Evolutionary conservation across 2,329 filamentous ascomycete genomes (phyloP).

Genomic region (Gliomastix tumulicola): DNA sequence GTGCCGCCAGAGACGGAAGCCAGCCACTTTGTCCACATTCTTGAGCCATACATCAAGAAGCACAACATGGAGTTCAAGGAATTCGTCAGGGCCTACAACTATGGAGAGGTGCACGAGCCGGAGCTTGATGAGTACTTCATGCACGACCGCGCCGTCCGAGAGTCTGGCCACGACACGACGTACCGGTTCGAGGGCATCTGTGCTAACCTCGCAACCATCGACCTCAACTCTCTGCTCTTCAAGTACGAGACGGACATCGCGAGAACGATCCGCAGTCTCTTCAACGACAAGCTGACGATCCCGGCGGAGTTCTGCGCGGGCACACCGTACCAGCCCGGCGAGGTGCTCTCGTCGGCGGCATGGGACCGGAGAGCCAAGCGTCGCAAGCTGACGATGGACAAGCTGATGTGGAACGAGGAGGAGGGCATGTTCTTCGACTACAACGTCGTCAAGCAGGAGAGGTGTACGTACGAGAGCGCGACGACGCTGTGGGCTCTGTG

Average conservation of each 20-base stretch:
- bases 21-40: constrained; percentile 75
- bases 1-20: constrained; percentile 91
- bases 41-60: constrained; percentile 78
- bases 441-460: constrained; percentile 74
- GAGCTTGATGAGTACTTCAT: constrained; percentile 93
- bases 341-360: constrained; percentile 72
- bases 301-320: constrained; percentile 74
- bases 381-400: constrained; percentile 81
- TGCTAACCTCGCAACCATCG: constrained; percentile 85
- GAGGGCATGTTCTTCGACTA: constrained; percentile 99
- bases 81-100: constrained; percentile 86
- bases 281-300: constrained; percentile 75
- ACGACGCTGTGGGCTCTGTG: constrained; percentile 98
- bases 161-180: constrained; percentile 94
- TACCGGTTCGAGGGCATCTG: constrained; percentile 87
- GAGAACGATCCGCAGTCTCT: constrained; percentile 74
- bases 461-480: constrained; percentile 78
- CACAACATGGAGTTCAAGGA: constrained; percentile 73
- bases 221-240: constrained; percentile 90
- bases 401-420: constrained; percentile 87
- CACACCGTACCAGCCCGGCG: constrained; percentile 53
- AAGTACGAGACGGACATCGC: constrained; percentile 97
- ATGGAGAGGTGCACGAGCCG: constrained; percentile 68
- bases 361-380: constrained; percentile 88
- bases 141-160: constrained; percentile 90